Conservation (phyloP, 2,329 filamentous ascomycete genomes). For the Apiospora malaysiana region DNA sequence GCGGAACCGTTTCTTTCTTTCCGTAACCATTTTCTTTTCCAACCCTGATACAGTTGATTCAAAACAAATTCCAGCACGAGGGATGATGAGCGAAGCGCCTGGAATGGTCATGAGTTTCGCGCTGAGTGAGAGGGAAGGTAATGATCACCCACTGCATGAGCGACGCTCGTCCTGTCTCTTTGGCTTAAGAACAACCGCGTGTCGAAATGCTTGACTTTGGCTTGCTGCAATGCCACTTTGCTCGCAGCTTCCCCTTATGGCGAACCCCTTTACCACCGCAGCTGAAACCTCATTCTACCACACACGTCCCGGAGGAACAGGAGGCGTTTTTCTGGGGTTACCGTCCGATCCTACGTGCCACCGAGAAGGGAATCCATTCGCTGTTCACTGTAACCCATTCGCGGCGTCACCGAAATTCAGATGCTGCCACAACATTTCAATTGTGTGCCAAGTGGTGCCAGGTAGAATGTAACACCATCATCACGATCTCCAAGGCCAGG, state of each 20-base stretch:
- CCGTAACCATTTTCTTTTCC: background rate
- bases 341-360: background rate
- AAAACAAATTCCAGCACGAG: background rate
- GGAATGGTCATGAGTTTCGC: too few species aligned
- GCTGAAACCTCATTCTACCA: constrained; percentile 4
- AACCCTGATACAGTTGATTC: background rate
- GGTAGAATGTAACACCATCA: background rate
- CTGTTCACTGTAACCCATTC: background rate
- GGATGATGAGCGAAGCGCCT: background rate
- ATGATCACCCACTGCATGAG: background rate
- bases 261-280: background rate
- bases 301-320: background rate
- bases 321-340: background rate
- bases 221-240: background rate
- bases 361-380: background rate
- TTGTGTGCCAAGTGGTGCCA: background rate
- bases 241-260: constrained; percentile 12
- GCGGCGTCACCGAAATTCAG: background rate
- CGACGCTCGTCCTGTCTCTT: background rate
- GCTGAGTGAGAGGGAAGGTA: too few species aligned
- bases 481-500: background rate
- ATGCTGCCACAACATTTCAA: constrained; percentile 10
- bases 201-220: background rate
- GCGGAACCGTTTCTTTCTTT: background rate
- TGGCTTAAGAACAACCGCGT: background rate